Conservation (phyloP, 306 rosid genomes). For the Cucurbita ficifolia region DNA sequence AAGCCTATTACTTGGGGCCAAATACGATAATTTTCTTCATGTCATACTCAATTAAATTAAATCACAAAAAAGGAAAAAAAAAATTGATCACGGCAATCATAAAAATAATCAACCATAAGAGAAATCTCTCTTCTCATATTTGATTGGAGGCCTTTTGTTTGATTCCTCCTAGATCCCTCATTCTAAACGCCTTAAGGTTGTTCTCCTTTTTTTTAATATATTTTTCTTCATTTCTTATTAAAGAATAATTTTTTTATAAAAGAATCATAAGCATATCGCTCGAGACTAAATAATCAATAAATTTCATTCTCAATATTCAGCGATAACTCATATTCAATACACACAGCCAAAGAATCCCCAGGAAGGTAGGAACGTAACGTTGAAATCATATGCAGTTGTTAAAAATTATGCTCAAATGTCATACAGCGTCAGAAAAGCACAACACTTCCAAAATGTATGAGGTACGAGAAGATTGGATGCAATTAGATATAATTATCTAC, state of each 20-base stretch:
- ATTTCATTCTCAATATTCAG: not conserved
- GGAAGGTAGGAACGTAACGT: not conserved
- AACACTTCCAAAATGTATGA: not conserved
- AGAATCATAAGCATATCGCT: not conserved
- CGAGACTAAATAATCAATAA: not conserved
- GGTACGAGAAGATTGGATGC: not conserved
- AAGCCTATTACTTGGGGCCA: not conserved
- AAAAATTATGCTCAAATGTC: not conserved
- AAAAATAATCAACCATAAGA: not conserved
- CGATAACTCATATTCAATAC: not conserved
- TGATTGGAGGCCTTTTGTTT: not conserved
- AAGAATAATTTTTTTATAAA: not conserved
- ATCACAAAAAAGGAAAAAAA: not conserved
- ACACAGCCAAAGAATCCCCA: not conserved
- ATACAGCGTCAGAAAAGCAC: not conserved
- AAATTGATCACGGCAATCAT: not conserved
- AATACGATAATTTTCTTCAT: not conserved
- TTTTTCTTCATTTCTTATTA: not conserved
- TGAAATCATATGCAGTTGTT: not conserved
- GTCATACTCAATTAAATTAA: not conserved
- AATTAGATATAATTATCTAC: not conserved
- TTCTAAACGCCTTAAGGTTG: not conserved
- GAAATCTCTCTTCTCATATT: not conserved
- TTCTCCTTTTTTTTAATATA: not conserved
- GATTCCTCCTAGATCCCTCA: not conserved